Evolutionary conservation across 83 land plant genomes (phyloP), one percentile per base, ranked within the genome.

Genomic region (Diphasiastrum complanatum): DNA sequence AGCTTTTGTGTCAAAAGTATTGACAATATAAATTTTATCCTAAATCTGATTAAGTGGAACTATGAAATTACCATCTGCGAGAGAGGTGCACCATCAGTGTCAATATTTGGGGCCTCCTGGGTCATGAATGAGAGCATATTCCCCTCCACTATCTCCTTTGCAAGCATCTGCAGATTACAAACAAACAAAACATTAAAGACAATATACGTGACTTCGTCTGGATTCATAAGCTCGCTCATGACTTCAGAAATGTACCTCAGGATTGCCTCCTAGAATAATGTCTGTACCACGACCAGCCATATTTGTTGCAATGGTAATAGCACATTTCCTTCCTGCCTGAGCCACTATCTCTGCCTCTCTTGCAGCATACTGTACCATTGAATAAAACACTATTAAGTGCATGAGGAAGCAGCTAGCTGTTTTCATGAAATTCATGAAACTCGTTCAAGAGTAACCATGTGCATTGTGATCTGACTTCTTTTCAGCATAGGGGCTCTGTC

Each of bases 281-380:
- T 93, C 99, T 40, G 99, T 93, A 25, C 99, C 99, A 63, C 99
- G 76, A 2, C 99, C 99, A 60, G 99, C 99, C 99, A 93, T 93
- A 63, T 93, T 93, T 25, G 99, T 93, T 18, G 99, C 85, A 34
- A 93, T 85, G 47, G 99, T 93, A 33, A 93, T 89, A 11, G 93
- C 96, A 71, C 71, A 54, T 57, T 90, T 89, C 47, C 93, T 66
- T 1, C 99, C 99, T 33, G 99, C 99, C 57, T 95, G 99, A n/a
- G 99, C 99, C 63, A 95, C 82, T 70, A 78, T 89, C 72, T 95
- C 93, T 33, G 99, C 99, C 55, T 95, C 99, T 54, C 85, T 84
- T 27, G 93, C 97, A 40, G 99, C 97, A 77, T 95, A 95, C 99
- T 91, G 60, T 24, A 56, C 37, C 24, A 26, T 11, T 31, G 29